These are phyloP conservation scores for Penicillium sp. DNA, from an alignment of 2,329 filamentous ascomycete species.

Conservation along the genomic window DNA sequence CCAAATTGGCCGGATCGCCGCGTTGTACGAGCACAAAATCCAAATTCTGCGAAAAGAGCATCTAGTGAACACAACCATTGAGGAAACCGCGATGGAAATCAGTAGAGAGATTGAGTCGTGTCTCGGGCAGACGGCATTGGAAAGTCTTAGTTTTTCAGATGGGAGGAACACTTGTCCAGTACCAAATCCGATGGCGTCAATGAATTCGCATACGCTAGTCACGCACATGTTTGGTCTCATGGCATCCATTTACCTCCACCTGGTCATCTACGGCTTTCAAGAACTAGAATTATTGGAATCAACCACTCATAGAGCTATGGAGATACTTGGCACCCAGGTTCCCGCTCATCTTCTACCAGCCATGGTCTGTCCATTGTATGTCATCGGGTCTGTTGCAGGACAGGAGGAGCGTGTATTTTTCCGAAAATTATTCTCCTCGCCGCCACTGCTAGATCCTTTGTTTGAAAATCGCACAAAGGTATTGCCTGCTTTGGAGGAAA, in stretches of 20 bases:
- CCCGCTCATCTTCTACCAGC: not conserved
- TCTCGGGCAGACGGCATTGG: not conserved
- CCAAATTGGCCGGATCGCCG: slow-evolving; percentile 2
- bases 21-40: not conserved
- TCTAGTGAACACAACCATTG: not conserved
- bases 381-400: not conserved
- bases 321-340: not conserved
- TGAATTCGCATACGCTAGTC: not conserved
- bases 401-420: not conserved
- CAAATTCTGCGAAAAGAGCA: not conserved
- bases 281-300: not conserved
- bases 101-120: not conserved
- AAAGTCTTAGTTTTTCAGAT: not conserved
- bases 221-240: not conserved
- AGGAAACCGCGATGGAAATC: slow-evolving; percentile 2
- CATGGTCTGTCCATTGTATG: not conserved
- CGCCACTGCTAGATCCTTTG: slow-evolving; percentile 1
- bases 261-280: slow-evolving; percentile 3
- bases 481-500: not conserved
- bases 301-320: not conserved
- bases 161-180: not conserved
- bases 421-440: not conserved
- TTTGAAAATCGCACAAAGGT: slow-evolving; percentile 2
- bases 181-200: not conserved
- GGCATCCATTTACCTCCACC: slow-evolving; percentile 5